Conservation (phyloP, 805 yeast species). For the Yarrowia sp. region DNA sequence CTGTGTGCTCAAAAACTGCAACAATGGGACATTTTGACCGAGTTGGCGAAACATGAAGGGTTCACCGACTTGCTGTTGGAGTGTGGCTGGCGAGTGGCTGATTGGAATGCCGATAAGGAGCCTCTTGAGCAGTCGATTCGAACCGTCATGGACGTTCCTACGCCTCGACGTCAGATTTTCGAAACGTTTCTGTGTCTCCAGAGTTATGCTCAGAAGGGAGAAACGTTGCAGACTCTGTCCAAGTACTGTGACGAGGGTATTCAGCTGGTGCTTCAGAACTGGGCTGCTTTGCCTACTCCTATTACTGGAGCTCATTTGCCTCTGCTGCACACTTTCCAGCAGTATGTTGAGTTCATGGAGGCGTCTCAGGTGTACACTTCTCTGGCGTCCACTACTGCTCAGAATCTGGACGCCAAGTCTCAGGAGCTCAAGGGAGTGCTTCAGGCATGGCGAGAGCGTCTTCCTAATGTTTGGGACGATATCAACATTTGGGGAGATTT, state of each 20-base stretch:
- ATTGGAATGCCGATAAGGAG: conserved; percentile 93
- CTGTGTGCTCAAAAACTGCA: conserved; percentile 94
- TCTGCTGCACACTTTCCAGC: conserved; percentile 90
- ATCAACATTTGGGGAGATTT: conserved; percentile 96
- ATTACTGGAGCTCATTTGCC: conserved; percentile 83
- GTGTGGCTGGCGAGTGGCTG: conserved; percentile 99
- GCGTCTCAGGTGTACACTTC: conserved; percentile 92
- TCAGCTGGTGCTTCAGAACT: conserved; percentile 82
- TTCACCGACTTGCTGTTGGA: conserved; percentile 92
- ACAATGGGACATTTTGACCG: conserved; percentile 97
- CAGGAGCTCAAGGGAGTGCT: conserved; percentile 92
- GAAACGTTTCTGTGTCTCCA: conserved; percentile 92
- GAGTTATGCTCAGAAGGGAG: conserved; percentile 88
- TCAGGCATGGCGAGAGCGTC: conserved; percentile 96
- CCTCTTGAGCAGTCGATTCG: conserved; percentile 91
- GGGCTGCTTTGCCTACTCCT: conserved; percentile 82
- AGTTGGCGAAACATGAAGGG: conserved; percentile 95
- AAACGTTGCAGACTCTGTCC: conserved; percentile 78
- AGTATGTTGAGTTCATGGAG: conserved; percentile 94
- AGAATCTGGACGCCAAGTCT: conserved; percentile 84
- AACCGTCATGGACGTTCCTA: conserved; percentile 97
- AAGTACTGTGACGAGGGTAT: conserved; percentile 93
- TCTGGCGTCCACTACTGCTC: conserved; percentile 83
- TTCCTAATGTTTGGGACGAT: conserved; percentile 97
- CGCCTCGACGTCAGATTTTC: conserved; percentile 92